Evolutionary conservation across 306 rosid genomes (phyloP), one percentile per base, ranked within the genome.

Genomic region (Castanopsis chinensis): DNA sequence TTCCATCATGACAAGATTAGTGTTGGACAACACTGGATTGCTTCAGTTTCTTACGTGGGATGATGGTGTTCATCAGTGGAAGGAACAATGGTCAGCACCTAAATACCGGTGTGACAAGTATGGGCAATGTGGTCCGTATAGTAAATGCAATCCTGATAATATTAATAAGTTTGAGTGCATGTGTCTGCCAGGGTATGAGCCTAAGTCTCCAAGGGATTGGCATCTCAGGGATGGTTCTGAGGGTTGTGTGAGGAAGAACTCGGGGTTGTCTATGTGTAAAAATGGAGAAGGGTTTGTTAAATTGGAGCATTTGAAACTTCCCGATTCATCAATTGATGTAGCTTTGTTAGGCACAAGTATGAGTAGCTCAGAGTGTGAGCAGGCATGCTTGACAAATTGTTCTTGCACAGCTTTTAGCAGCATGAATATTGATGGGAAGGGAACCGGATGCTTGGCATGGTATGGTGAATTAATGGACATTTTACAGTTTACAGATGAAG

Each of bases 391-490:
- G 17, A 33, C 21, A 15, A 78, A 84, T 21, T 87, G 90, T 52
- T 58, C 80, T 53, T 87, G 87, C 73, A 4, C 37, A 14, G 90
- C 88, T 8, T 84, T 58, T 71, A 77, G 72, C 1, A 75, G 30
- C 75, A 67, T 81, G 32, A 54, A 59, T 5, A 73, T 58, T n/a
- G 74, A 77, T 12, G 75, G 63, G 10, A 51, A 14, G 11, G 75
- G 69, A 19, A 67, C 49, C 33, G 75, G 69, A 10, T 84, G 90
- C 56, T 79, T 84, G 76, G 60, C 72, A 15, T 84, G 86, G 86
- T 79, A 75, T 57, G 37, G 80, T 30, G 60, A 55, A n/a, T 67
- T 84, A 33, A 37, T 79, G 72, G 90, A 84, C 32, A 64, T 73
- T 71, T 15, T 41, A 37, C 54, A 30, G 73, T 35, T 69, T 68